These are phyloP conservation scores for Penicillium flavigenum DNA, from an alignment of 495 filamentous ascomycete genomes.

Conservation along the genomic window DNA sequence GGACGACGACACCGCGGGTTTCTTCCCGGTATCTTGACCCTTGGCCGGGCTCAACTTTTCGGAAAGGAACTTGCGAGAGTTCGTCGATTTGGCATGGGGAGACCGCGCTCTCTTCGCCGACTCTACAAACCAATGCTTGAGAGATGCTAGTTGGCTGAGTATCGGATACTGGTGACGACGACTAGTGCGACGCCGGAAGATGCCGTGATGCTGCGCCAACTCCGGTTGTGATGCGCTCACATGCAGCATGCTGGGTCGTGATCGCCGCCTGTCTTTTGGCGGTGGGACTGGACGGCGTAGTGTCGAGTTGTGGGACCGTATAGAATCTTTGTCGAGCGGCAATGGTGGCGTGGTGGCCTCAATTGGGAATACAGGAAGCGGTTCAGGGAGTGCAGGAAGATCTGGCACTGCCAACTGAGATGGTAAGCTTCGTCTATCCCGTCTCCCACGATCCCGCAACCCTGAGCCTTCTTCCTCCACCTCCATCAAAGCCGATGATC, in stretches of 20 bases:
- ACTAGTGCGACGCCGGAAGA: slow-evolving; percentile 52
- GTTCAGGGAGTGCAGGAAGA: slow-evolving; percentile 71
- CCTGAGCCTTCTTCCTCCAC: slow-evolving; percentile 66
- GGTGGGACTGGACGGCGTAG: slow-evolving; percentile 73
- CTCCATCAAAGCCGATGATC: slow-evolving; percentile 70
- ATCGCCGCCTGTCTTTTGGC: slow-evolving; percentile 76
- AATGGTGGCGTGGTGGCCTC: slow-evolving; percentile 51
- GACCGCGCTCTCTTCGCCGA: slow-evolving; percentile 73
- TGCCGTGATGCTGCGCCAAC: slow-evolving; percentile 54
- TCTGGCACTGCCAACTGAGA: slow-evolving; percentile 58
- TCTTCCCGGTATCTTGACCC: slow-evolving; percentile 39
- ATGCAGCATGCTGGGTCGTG: slow-evolving; percentile 75
- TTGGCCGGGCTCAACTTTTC: slow-evolving; percentile 48
- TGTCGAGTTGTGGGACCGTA: slow-evolving; percentile 68
- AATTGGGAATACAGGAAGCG: slow-evolving; percentile 37
- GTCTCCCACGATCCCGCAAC: slow-evolving; percentile 48
- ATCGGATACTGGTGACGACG: slow-evolving; percentile 69
- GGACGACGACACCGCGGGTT: slow-evolving; percentile 23
- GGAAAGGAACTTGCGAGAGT: slow-evolving; percentile 41
- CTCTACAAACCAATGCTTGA: slow-evolving; percentile 87
- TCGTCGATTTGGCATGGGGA: slow-evolving; percentile 46
- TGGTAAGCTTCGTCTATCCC: slow-evolving; percentile 57
- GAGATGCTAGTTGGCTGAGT: slow-evolving; percentile 73
- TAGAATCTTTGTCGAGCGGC: slow-evolving; percentile 75
- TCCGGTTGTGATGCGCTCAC: slow-evolving; percentile 72